Evolutionary conservation across 2,329 filamentous ascomycete genomes (phyloP), one percentile per base, ranked within the genome.

Genomic region (Geosmithia flava): DNA sequence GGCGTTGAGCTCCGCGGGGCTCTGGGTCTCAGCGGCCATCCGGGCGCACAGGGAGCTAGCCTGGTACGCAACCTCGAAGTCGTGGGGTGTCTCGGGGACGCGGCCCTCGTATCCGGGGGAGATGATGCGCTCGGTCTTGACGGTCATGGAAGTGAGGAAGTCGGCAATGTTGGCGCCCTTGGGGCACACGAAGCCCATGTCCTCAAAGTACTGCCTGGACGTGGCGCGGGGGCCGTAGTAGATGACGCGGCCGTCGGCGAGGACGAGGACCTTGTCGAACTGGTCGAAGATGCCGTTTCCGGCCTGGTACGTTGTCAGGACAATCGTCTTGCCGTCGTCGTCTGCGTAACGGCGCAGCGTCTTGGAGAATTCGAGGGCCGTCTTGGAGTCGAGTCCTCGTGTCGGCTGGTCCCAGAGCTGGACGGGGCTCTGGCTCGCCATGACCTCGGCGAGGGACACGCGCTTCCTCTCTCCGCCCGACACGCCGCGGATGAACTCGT

Each of bases 251-350:
- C 83, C 83, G 42, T 75, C 68, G 50, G 84, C 80, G 43, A 87
- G 81, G 17, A 87, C 74, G 49, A 85, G 63, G 2, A 86, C 81
- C 60, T 86, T 86, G 62, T 87, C 83, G 70, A 87, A 84, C 5
- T 80, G 66, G 20, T 79, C 67, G 54, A 76, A 81, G 49, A 83
- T 80, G 39, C 69, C 74, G 43, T 83, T 78, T 10, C 76, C 74
- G 1, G 80, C 79, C 57, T 83, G 79, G 62, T 86, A 86, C 0
- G 85, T 66, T 0, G 82, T 84, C 19, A 83, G 77, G 46, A 85
- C 67, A 0, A 80, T 82, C 0, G 81, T 83, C n/a, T 76, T 72
- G 50, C 80, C 73, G 53, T 72, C 76, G 53, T 81, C 70, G 52
- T 84, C 76, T 5, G 82, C 83, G 69, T 83, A 78, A 48, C 68